Evolutionary conservation across 179 eudicot genomes (phyloP), one percentile per base, ranked within the genome.

Genomic region (Carnegiea gigantea): DNA sequence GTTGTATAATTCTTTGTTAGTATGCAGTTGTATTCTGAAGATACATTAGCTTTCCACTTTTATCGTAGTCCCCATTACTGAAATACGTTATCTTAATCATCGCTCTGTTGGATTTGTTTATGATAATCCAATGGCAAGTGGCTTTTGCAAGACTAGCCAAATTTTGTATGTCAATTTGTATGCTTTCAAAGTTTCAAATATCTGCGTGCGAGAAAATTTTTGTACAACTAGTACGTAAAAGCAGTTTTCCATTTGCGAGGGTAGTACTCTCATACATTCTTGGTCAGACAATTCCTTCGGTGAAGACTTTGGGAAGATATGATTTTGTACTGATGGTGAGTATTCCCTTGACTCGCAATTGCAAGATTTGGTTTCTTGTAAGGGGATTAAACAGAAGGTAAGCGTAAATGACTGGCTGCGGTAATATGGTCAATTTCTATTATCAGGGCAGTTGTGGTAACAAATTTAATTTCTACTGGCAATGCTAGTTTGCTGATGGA

Each of bases 1-100:
- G 38, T 67, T 67, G 71, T 67, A 67, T 67, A 67, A 67, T 67
- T 67, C 71, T 67, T n/a, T 26, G 38, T 67, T 67, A 24, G 71
- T 11, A 26, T n/a, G 71, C 38, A 1, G 28, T 60, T 67, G 38
- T 67, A 11, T 67, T 67, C 20, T 67, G 38, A 67, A 67, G 18
- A 28, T 67, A 4, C 17, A 28, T 28, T 12, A 67, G 18, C 17
- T 67, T 67, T 28, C 40, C 38, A 28, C 6, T 62, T 24, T 21
- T 67, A 67, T 67, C 40, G 9, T 23, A 67, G 33, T 67, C 38
- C 10, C 26, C 8, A 28, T 33, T 3, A n/a, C 4, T 17, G 9
- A n/a, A 23, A 1, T 67, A 67, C 71, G 26, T 67, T 24, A 67
- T 67, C 8, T 67, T 67, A 14, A 12, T 7, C 26, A 13, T 12